Conservation (phyloP, 2,329 filamentous ascomycete species). For the Ophiosphaerella narmari region DNA sequence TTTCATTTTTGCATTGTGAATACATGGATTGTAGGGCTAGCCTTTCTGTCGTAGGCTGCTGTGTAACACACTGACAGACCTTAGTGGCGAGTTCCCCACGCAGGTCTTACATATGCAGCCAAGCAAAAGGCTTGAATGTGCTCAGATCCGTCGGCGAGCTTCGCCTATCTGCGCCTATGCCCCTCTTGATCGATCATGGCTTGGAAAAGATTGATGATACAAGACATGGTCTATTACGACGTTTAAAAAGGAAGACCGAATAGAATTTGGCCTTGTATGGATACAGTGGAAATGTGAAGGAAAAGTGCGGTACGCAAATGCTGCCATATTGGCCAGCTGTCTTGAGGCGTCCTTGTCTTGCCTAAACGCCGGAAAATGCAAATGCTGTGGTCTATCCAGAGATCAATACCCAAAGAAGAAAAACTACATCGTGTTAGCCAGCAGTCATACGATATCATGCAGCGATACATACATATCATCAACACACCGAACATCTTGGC, state of each 20-base stretch:
- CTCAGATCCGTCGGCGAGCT: constrained; percentile 8
- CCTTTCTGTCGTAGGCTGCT: too few species aligned
- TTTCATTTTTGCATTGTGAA: neutral
- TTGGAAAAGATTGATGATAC: neutral
- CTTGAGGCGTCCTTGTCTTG: constrained; percentile 15
- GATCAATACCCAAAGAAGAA: constrained; percentile 70
- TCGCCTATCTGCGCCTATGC: neutral
- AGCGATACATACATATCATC: constrained; percentile 74
- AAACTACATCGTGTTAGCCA: constrained; percentile 36
- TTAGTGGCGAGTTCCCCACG: constrained; percentile 4
- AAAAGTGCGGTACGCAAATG: neutral
- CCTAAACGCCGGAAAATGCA: constrained; percentile 27
- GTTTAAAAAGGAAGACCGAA: constrained; percentile 1
- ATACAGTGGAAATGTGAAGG: constrained; percentile 8
- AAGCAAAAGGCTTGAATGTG: constrained; percentile 8
- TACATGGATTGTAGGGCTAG: too few species aligned
- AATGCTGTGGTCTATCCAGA: constrained; percentile 51
- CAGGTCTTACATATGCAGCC: constrained; percentile 25
- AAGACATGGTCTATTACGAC: constrained; percentile 15
- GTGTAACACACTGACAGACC: neutral
- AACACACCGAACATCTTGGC: constrained; percentile 84
- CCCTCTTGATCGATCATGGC: neutral
- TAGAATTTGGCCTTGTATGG: neutral
- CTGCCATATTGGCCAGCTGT: constrained; percentile 13
- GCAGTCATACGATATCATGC: constrained; percentile 5